Base-by-base conservation (phyloP, 139 green algal genomes). In the Asterochloris erici region DNA sequence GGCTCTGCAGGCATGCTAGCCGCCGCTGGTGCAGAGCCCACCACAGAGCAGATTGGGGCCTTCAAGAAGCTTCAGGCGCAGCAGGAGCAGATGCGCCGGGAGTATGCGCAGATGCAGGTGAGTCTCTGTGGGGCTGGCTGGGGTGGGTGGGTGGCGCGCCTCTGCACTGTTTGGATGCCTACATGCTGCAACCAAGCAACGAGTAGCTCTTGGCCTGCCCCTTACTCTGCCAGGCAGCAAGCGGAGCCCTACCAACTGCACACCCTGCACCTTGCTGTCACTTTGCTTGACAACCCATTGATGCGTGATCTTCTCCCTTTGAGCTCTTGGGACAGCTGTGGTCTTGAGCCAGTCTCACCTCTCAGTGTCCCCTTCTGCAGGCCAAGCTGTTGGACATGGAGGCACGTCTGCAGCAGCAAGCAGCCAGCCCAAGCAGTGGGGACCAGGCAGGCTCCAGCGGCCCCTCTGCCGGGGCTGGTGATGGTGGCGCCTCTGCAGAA, bases 41-140 rank as follows among this genome's bases (percentile, higher is more conserved):
- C 19, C 19, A 9, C 17, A 71, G 66, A 71, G 60, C 76, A 80
- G 60, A 28, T 68, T 69, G 76, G 60, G 68, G 76, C 76, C 12
- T n/a, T 80, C 14, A 71, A 83, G 19, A 74, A 61, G 19, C 71
- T 92, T 29, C 78, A 69, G 61, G 62, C 68, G 62, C 86, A 92
- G 74, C 87, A 91, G 81, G 82, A 79, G 15, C 83, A 85, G 47
- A 68, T 92, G n/a, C 86, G 86, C 74, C 81, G 77, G 13, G 88
- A 92, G 84, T 92, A 92, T n/a, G 82, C 75, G n/a, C 73, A 76
- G n/a, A 91, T 92, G 89, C 82, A 91, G 81, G 82, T 85, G 66
- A 73, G 26, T 63, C 10, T 74, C n/a, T 12, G 10, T 38, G 38
- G 12, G 47, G 29, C 23, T n/a, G 19, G 23, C 24, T 76, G 6